phyloP scores from a whole-genome alignment of 2,329 filamentous ascomycete genomes.

The Dothideomycetes sp. region DNA sequence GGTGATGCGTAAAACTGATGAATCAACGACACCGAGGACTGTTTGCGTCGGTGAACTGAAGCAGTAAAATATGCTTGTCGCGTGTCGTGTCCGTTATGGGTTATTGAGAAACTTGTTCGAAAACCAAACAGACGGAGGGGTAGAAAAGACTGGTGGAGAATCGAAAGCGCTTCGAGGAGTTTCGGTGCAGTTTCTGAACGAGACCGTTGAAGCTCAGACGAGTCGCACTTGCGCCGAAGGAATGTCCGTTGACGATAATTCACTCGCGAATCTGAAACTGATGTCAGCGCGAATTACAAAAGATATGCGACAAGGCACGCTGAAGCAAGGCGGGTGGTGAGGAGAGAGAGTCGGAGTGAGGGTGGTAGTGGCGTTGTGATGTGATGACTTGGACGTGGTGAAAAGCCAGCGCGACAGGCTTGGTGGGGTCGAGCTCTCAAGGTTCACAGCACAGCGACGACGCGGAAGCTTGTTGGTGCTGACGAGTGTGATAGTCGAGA shows the following conservation, averaged over 20 bases:
- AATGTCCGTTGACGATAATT: constrained; percentile 15
- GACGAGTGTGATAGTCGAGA: constrained; percentile 1
- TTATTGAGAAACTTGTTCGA: constrained; percentile 8
- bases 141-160: constrained; percentile 12
- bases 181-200: constrained; percentile 10
- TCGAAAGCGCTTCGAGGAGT: constrained; percentile 12
- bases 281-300: constrained; percentile 7
- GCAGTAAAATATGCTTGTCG: constrained; percentile 14
- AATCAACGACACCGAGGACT: constrained; percentile 10
- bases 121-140: background rate
- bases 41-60: background rate
- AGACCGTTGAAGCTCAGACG: constrained; percentile 6
- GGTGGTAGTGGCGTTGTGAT: background rate
- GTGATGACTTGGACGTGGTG: constrained; percentile 3
- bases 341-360: constrained; percentile 4
- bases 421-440: constrained; percentile 10
- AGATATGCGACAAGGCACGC: constrained; percentile 4
- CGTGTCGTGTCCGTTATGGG: constrained; percentile 5
- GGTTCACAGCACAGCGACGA: too few relatives aligned
- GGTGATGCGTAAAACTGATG: too few relatives aligned
- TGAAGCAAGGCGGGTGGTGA: background rate
- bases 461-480: constrained; percentile 7
- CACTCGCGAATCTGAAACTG: constrained; percentile 14
- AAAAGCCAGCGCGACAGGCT: constrained; percentile 12
- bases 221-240: constrained; percentile 14